A percentile compares a stretch with the other conserved stretches of the same genome.
Evolutionary conservation across 257 asterid genomes (phyloP).

Genomic region (Plectranthus barbatus): DNA sequence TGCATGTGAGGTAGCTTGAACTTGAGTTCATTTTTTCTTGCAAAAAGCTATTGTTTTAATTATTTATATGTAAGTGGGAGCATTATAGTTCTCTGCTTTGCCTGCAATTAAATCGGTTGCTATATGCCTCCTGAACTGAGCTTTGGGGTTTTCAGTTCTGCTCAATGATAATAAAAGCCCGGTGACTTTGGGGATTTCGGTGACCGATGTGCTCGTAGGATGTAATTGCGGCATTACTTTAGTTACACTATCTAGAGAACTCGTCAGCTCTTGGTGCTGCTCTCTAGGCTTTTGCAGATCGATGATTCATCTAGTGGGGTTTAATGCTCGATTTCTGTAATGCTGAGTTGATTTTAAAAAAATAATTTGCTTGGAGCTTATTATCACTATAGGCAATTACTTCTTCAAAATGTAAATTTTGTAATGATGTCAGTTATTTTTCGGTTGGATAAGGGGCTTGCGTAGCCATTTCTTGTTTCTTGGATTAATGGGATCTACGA

Average conservation of each 20-base stretch:
- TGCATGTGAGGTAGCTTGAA: slow-evolving; percentile 12
- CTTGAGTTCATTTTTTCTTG: neutral
- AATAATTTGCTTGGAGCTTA: neutral
- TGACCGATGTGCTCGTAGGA: neutral
- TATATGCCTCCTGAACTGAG: neutral
- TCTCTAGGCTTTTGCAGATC: neutral
- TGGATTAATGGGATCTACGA: neutral
- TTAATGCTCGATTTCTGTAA: neutral
- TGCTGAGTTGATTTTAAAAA: neutral
- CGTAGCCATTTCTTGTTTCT: neutral
- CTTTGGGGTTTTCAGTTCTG: neutral
- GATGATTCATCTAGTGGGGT: neutral
- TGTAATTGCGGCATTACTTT: neutral
- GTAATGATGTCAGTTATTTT: neutral
- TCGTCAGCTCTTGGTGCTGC: neutral
- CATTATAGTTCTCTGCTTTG: neutral
- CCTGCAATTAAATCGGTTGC: neutral
- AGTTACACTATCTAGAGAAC: neutral
- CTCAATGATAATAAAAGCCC: neutral
- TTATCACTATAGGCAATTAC: neutral
- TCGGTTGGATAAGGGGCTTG: neutral
- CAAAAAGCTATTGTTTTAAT: neutral
- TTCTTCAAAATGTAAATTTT: neutral
- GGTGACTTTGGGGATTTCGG: neutral
- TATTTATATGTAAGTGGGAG: neutral